Percentiles rank a stretch among this genome's conserved stretches.
These are phyloP conservation scores for Claviceps sp. DNA, from an alignment of 2,329 filamentous ascomycete genomes.

Conservation along the genomic window DNA sequence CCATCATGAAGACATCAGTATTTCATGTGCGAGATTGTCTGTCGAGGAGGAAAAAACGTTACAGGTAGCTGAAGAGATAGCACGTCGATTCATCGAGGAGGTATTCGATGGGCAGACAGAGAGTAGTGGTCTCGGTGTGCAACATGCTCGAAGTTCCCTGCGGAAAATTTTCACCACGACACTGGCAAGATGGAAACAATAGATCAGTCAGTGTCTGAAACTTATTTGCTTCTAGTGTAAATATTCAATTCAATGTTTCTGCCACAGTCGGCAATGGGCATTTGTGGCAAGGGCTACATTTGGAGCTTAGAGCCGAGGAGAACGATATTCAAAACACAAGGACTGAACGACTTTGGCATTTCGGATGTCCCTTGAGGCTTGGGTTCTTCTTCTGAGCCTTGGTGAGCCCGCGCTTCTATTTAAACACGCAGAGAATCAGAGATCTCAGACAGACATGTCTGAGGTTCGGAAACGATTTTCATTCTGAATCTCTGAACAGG, in stretches of 20 bases:
- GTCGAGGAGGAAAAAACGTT: conserved; percentile 50
- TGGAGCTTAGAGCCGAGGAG: no score
- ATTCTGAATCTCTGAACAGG: no score
- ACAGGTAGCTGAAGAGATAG: conserved; percentile 49
- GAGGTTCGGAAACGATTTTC: no score
- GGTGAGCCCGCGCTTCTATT: no score
- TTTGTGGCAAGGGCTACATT: neutral
- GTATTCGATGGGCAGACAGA: conserved; percentile 7
- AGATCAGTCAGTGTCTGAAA: neutral
- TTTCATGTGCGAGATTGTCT: conserved; percentile 56
- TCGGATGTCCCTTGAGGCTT: no score
- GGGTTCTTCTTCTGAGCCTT: no score
- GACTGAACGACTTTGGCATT: no score
- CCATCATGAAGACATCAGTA: conserved; percentile 62
- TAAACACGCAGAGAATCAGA: no score
- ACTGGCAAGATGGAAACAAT: neutral
- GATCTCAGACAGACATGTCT: no score
- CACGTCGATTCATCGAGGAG: conserved; percentile 41
- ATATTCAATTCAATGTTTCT: neutral
- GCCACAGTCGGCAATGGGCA: neutral
- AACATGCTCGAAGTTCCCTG: conserved; percentile 8
- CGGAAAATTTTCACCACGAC: neutral
- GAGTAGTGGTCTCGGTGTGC: conserved; percentile 2
- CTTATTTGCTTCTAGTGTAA: neutral
- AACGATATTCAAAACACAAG: no score